Conservation (phyloP, 2,329 filamentous ascomycete genomes). For the Cercospora brassicicola region DNA sequence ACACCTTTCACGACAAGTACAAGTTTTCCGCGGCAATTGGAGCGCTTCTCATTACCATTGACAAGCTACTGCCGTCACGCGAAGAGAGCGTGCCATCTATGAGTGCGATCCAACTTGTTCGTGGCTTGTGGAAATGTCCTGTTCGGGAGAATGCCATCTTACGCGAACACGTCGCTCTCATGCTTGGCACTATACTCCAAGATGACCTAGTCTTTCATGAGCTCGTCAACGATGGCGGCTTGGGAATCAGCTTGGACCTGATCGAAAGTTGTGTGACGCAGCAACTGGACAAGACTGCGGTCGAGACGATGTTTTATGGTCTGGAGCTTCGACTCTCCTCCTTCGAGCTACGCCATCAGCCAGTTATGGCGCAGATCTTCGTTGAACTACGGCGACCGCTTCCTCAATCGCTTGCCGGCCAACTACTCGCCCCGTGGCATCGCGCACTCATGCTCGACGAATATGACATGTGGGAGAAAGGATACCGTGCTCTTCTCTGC, state of each 20-base stretch:
- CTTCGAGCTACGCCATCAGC: slow-evolving; percentile 28
- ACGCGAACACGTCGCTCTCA: slow-evolving; percentile 23
- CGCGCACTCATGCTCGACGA: slow-evolving; percentile 28
- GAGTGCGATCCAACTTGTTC: slow-evolving; percentile 25
- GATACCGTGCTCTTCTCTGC: slow-evolving; percentile 21
- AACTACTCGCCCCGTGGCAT: slow-evolving; percentile 28
- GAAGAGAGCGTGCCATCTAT: slow-evolving; percentile 7
- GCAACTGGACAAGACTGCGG: slow-evolving; percentile 17
- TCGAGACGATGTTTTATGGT: slow-evolving; percentile 21
- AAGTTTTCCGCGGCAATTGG: slow-evolving; percentile 32
- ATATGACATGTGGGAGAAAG: slow-evolving; percentile 24
- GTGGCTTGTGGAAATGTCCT: slow-evolving; percentile 19
- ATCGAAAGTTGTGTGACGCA: slow-evolving; percentile 17
- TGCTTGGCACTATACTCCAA: slow-evolving; percentile 23
- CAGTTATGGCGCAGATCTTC: slow-evolving; percentile 29
- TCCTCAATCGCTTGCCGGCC: slow-evolving; percentile 19
- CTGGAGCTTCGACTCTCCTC: slow-evolving; percentile 15
- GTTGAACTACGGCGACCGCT: slow-evolving; percentile 27
- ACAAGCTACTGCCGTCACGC: slow-evolving; percentile 28
- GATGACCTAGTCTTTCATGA: slow-evolving; percentile 15
- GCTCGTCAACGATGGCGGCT: slow-evolving; percentile 21
- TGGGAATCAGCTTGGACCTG: slow-evolving; percentile 23
- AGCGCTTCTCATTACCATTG: slow-evolving; percentile 35
- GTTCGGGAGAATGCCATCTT: slow-evolving; percentile 25
- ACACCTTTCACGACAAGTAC: slow-evolving; percentile 23